Evolutionary conservation across 2,329 filamentous ascomycete species (phyloP).

Genomic region (Penicillium sp.): DNA sequence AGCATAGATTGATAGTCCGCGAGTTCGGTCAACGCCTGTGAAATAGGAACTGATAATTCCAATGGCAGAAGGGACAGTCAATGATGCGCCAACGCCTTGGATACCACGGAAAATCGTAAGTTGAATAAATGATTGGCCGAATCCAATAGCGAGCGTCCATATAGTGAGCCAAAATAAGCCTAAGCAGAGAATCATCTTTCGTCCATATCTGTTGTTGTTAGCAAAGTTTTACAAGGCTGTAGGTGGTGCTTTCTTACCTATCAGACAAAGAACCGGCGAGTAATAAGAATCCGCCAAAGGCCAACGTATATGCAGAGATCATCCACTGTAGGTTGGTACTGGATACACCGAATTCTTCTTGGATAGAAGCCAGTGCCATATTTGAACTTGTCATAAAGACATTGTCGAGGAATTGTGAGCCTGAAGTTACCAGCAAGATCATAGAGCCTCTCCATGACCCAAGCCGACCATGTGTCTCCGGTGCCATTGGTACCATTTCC

Average conservation of each 20-base stretch:
- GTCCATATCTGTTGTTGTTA: slow-evolving; percentile 29
- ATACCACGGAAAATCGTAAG: slow-evolving; percentile 44
- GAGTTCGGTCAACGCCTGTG: slow-evolving; percentile 38
- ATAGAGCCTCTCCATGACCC: slow-evolving; percentile 41
- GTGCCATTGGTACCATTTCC: slow-evolving; percentile 22
- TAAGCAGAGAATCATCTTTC: slow-evolving; percentile 40
- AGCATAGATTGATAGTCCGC: slow-evolving; percentile 42
- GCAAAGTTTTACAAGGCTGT: background rate
- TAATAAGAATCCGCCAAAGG: slow-evolving; percentile 35
- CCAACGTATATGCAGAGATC: slow-evolving; percentile 44
- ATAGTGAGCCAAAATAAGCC: slow-evolving; percentile 38
- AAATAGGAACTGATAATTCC: slow-evolving; percentile 48
- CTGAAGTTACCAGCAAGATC: slow-evolving; percentile 43
- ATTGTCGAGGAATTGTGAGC: slow-evolving; percentile 47
- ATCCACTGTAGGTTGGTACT: slow-evolving; percentile 43
- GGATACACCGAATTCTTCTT: slow-evolving; percentile 38
- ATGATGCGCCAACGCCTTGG: slow-evolving; percentile 48
- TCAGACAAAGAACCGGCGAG: slow-evolving; percentile 16
- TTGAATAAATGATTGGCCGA: slow-evolving; percentile 45
- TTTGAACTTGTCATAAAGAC: slow-evolving; percentile 48
- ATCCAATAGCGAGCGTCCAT: slow-evolving; percentile 40
- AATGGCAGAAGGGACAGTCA: slow-evolving; percentile 51
- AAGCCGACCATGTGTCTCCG: slow-evolving; percentile 34
- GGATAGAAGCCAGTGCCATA: slow-evolving; percentile 43
- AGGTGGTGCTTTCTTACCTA: slow-evolving; percentile 4